These are phyloP conservation scores for Pseudocercospora macadamiae DNA, from an alignment of 2,329 filamentous ascomycete genomes.

Conservation along the genomic window DNA sequence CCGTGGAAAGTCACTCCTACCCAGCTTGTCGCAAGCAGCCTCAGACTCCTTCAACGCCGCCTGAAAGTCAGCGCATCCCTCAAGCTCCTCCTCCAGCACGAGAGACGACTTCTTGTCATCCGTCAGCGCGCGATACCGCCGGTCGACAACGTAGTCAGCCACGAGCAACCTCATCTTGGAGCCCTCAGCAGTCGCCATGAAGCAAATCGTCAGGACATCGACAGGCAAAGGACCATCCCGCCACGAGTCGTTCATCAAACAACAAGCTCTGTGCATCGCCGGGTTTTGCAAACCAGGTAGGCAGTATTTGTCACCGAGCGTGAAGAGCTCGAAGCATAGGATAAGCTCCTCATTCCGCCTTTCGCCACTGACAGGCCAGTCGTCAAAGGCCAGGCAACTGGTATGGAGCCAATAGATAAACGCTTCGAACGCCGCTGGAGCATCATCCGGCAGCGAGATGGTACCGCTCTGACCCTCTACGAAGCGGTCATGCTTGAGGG, in stretches of 20 bases:
- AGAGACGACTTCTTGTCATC: neutral
- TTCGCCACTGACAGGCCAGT: neutral
- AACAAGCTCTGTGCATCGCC: neutral
- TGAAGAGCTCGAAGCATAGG: neutral
- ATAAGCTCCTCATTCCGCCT: neutral
- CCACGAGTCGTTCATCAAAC: neutral
- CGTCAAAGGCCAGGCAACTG: neutral
- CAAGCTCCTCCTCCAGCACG: neutral
- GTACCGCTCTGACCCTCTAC: neutral
- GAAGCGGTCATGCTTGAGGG: neutral
- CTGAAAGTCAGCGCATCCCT: neutral
- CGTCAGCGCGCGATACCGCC: neutral
- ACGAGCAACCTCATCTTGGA: neutral
- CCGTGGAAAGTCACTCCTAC: neutral
- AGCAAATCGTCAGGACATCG: neutral
- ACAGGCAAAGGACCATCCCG: neutral
- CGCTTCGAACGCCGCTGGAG: neutral
- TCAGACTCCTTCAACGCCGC: neutral
- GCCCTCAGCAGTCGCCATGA: neutral
- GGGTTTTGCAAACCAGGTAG: neutral
- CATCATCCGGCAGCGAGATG: neutral
- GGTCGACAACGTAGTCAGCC: conserved; percentile 12
- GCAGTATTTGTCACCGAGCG: neutral
- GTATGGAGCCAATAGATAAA: neutral
- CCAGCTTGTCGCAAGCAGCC: neutral